Evolutionary conservation across 179 eudicot species (phyloP), one percentile per base, ranked within the genome.

Genomic region (Corrigiola litoralis): DNA sequence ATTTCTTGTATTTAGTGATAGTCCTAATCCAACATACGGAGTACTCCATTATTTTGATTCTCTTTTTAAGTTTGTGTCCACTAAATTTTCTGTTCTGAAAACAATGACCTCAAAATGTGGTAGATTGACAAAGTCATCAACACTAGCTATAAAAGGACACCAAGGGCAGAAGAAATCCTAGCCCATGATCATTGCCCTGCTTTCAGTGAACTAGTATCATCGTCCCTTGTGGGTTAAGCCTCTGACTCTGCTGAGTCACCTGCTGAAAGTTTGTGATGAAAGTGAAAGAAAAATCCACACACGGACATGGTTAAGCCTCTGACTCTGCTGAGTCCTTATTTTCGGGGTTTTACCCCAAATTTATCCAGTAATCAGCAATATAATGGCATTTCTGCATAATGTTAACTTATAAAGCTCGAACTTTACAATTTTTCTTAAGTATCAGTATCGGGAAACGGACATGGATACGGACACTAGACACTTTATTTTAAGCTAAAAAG

Each of bases 1-100:
- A 46, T 37, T 70, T 64, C 58, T 45, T 63, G 32, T 49, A 20
- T 16, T 10, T 31, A 33, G 4, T 51, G 58, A 63, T 55, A 71
- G 70, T 56, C 50, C 24, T 36, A 17, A 51, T 38, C 28, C 46
- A 32, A 61, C 60, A 60, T n/a, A n/a, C n/a, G n/a, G n/a, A n/a
- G n/a, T n/a, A n/a, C 42, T 50, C 18, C 47, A 14, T 12, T 12
- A 3, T 42, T 16, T 16, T 42, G 4, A n/a, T 18, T 20, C 11
- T 0, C 16, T 34, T 2, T 70, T 12, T 4, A 13, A 25, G 34
- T 40, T 64, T 16, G 18, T 17, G 42, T 54, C 7, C 9, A 1
- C 9, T 23, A 18, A 23, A 4, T n/a, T 23, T 11, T 20, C 10
- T 17, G 42, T 63, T 31, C 41, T 55, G 48, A 63, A 63, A 33